Base-by-base conservation (phyloP, 2,329 filamentous ascomycete species). In the Cadophora sp. region DNA sequence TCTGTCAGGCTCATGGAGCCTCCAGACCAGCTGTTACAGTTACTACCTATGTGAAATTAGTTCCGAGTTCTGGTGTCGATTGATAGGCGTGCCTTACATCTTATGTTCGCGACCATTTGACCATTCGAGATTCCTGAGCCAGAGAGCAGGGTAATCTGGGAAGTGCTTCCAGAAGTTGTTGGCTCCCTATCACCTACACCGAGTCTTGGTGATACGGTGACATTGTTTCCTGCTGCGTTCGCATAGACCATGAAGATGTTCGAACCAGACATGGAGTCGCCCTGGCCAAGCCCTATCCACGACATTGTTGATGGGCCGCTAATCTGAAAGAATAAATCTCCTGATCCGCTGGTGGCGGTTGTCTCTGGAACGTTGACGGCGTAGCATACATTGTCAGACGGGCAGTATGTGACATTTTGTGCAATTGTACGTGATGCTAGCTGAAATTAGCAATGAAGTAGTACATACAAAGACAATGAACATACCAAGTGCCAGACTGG, bases 211-310 rank as follows among this genome's bases (percentile, higher is more conserved):
- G 86, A 88, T 9, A 89, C 71, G 0, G 87, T 89, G 16, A 89
- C 84, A 70, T 87, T 88, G 53, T 77, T 81, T 29, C 85, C 83
- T 46, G 78, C 77, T 48, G 81, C 78, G 29, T 83, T 81, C n/a
- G 84, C 81, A 72, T 89, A 89, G 6, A 88, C 79, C 53, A 89
- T 78, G 74, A 89, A 88, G 58, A 89, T 88, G 75, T 87, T 87
- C 6, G 87, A 77, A 26, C 82, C 83, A 19, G 76, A 71, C 87
- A 89, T 89, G 24, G 76, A 71, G 1, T 72, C 79, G 29, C 87
- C 87, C 74, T 88, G 85, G 8, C 86, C 87, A 3, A 89, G 76
- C 3, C 81, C 84, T 40, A 87, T 81, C 84, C 85, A 89, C 77
- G 83, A 77, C 73, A 86, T 82, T 6, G 76, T 80, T 50, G 81